Evolutionary conservation across 345 rosid genomes (phyloP).

Genomic region (Fremontodendron californicum): DNA sequence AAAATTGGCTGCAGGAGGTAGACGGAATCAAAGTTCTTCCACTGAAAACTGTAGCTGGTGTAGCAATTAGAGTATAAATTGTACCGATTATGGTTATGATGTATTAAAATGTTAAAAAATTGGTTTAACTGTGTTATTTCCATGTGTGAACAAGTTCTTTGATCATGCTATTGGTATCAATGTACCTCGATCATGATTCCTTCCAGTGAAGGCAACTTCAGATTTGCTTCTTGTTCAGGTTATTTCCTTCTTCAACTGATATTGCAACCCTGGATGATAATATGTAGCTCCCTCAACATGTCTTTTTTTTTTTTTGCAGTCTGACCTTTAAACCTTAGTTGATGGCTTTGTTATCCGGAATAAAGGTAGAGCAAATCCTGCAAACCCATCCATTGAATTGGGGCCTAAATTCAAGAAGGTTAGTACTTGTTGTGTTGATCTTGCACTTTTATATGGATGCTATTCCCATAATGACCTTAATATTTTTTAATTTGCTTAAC

Average conservation of each 20-base stretch:
- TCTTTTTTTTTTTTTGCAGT: constrained; percentile 37
- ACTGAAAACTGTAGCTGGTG: constrained; percentile 97
- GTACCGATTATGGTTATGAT: too few species aligned
- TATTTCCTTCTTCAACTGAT: not conserved
- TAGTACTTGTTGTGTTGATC: not conserved
- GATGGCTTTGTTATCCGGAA: too few species aligned
- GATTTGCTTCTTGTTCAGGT: too few species aligned
- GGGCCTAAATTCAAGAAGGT: constrained; percentile 99
- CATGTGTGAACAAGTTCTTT: constrained; percentile 34
- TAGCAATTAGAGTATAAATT: constrained; percentile 92
- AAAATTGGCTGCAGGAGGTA: constrained; percentile 56
- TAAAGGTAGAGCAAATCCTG: too few species aligned
- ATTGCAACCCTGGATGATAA: not conserved
- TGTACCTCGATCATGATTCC: too few species aligned
- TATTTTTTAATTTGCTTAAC: constrained; percentile 10
- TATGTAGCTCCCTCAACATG: not conserved
- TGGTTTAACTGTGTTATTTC: constrained; percentile 10
- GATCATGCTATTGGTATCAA: too few species aligned
- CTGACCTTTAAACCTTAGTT: constrained; percentile 74
- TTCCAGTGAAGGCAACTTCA: too few species aligned
- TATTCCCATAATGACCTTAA: not conserved
- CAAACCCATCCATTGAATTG: too few species aligned
- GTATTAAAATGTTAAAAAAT: constrained; percentile 5
- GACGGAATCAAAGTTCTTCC: constrained; percentile 95
- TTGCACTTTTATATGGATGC: not conserved